A percentile compares a stretch with the other conserved stretches of the same genome.
phyloP scores from a whole-genome alignment of 2,329 filamentous ascomycete species.

The Pseudogymnoascus verrucosus region DNA sequence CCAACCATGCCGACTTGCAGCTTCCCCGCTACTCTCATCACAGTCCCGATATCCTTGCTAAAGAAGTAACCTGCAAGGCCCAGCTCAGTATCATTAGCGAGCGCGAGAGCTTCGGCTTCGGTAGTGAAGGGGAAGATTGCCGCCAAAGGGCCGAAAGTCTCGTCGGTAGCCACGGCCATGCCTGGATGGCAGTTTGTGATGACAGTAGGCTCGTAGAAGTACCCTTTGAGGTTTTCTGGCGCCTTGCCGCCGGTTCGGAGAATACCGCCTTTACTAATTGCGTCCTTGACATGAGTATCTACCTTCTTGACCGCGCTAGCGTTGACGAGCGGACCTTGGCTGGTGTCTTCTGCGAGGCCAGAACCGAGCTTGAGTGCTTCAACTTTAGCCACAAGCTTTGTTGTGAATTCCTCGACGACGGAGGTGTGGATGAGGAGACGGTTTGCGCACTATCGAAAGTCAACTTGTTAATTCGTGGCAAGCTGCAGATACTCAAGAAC shows the following conservation, averaged over 20 bases:
- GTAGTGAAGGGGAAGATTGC: slow-evolving; percentile 58
- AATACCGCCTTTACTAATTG: slow-evolving; percentile 52
- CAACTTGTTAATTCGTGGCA: neutral
- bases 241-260: slow-evolving; percentile 53
- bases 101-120: slow-evolving; percentile 53
- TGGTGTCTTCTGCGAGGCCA: slow-evolving; percentile 46
- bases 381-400: slow-evolving; percentile 45
- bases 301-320: slow-evolving; percentile 48
- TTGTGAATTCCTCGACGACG: slow-evolving; percentile 53
- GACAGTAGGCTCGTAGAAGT: slow-evolving; percentile 64
- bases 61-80: slow-evolving; percentile 61
- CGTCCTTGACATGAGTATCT: slow-evolving; percentile 54
- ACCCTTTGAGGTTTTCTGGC: slow-evolving; percentile 44
- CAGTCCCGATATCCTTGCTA: slow-evolving; percentile 58
- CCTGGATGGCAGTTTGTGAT: slow-evolving; percentile 49
- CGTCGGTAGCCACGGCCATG: slow-evolving; percentile 46
- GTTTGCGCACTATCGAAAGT: slow-evolving; percentile 36
- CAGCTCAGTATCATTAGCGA: slow-evolving; percentile 54
- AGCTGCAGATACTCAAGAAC: neutral
- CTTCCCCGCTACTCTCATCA: slow-evolving; percentile 58
- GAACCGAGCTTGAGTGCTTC: slow-evolving; percentile 52
- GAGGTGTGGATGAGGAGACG: slow-evolving; percentile 55
- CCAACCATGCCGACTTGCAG: slow-evolving; percentile 65
- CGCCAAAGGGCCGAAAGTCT: slow-evolving; percentile 58
- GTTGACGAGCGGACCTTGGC: slow-evolving; percentile 54